phyloP scores from a whole-genome alignment of 306 rosid species.

The Carpinus fangiana region DNA sequence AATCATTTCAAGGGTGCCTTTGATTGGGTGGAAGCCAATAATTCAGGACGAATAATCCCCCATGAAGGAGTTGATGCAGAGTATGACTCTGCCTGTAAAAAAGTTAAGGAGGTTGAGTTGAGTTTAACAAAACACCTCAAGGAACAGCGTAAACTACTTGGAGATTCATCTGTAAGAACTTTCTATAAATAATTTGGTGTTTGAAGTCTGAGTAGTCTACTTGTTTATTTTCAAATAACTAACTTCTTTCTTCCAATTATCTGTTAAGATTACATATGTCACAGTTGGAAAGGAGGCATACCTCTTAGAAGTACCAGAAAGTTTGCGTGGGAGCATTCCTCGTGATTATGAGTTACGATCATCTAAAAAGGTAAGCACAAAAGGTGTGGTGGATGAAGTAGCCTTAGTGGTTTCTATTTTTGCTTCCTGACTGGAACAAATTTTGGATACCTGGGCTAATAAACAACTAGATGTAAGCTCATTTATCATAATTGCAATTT shows the following conservation, averaged over 20 bases:
- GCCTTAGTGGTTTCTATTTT: neutral
- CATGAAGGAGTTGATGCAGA: constrained; percentile 77
- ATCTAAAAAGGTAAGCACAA: constrained; percentile 65
- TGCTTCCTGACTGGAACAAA: constrained; percentile 1
- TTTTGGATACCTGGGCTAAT: neutral
- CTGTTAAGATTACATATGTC: constrained; percentile 63
- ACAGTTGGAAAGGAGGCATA: constrained; percentile 79
- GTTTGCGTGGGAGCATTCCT: constrained; percentile 51
- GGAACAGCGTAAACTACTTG: constrained; percentile 68
- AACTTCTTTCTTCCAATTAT: constrained; percentile 28
- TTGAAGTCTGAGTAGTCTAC: constrained; percentile 23
- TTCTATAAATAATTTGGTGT: constrained; percentile 9
- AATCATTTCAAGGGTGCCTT: constrained; percentile 86
- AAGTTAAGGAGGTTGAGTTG: constrained; percentile 61
- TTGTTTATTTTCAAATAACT: neutral
- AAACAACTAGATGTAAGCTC: neutral
- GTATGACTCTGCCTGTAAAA: constrained; percentile 79
- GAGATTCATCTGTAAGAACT: constrained; percentile 60
- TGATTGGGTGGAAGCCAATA: constrained; percentile 93
- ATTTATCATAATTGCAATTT: neutral
- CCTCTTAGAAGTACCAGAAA: constrained; percentile 89
- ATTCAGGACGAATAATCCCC: constrained; percentile 90
- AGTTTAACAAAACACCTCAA: constrained; percentile 58
- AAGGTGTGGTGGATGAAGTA: constrained; percentile 13
- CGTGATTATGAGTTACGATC: constrained; percentile 75